Base-by-base conservation (phyloP, 2,329 filamentous ascomycete species). In the Apiospora sp. region DNA sequence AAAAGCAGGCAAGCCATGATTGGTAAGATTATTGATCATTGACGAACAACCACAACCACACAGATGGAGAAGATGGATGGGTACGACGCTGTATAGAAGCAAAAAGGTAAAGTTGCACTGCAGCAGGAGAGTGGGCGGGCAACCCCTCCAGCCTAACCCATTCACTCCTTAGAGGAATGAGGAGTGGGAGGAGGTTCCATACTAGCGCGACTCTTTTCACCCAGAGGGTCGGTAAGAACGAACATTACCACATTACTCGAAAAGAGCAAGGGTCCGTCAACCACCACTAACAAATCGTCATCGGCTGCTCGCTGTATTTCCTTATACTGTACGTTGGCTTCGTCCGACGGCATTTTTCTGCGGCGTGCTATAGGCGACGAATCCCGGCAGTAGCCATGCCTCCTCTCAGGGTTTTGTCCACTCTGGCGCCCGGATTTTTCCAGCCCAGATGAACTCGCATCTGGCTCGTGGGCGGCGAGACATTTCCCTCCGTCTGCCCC, bases 191-290 rank as follows among this genome's bases (percentile, higher is more conserved):
- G n/a, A 27, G n/a, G 5, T n/a, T 58, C 27, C 30, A 30, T 58
- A 19, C 30, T 64, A 64, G 58, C 34, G 58, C 58, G 34, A 41
- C 22, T 41, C 34, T 41, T 64, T 64, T 41, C 41, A 24, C 58
- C 58, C 58, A 64, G 58, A 64, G 34, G 58, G 58, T 64, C 58
- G 58, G 58, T 64, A 64, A 64, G 30, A 41, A 64, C 8, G 37
- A 22, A 22, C 43, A 46, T 19, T 24, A 16, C 51, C 6, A 14
- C 14, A n/a, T n/a, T 10, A 19, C 58, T 64, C 34, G 19, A 64
- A 10, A 34, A n/a, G 58, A 24, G 34, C 58, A 64, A 37, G 58
- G 58, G 41, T 64, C 58, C n/a, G 34, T 22, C 30, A 64, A 22
- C 58, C 41, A 19, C 51, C 16, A 48, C 46, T 19, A 48, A 19